Evolutionary conservation across 169 alveolate genomes (phyloP).

Genomic region (Eimeria acervulina): DNA sequence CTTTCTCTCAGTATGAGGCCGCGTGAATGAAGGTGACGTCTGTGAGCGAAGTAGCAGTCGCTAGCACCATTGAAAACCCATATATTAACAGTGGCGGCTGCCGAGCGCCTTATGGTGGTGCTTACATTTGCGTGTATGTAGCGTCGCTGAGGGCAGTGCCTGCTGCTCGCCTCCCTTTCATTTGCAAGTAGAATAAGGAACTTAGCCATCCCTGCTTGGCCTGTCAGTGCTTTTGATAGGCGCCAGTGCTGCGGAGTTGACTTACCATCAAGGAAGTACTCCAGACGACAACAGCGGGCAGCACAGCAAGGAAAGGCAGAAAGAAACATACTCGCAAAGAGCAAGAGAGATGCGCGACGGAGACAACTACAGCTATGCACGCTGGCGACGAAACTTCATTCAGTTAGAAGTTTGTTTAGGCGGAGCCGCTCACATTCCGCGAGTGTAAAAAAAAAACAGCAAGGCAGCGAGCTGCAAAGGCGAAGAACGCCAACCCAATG

Average conservation of each 20-base stretch:
- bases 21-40: background rate
- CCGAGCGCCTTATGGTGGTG: background rate
- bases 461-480: background rate
- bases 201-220: background rate
- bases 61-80: background rate
- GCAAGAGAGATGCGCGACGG: background rate
- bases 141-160: background rate
- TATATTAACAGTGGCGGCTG: background rate
- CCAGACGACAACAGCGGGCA: background rate
- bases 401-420: background rate
- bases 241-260: background rate
- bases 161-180: background rate
- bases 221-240: background rate
- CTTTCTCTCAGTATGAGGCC: background rate
- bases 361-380: background rate
- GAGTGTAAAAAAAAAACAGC: background rate
- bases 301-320: background rate
- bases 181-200: background rate
- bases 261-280: background rate
- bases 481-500: background rate
- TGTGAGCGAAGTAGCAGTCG: background rate
- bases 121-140: background rate
- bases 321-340: background rate
- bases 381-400: conserved; percentile 11
- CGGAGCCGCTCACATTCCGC: background rate